Percentiles rank a stretch among this genome's conserved stretches.
Evolutionary conservation across 495 filamentous ascomycete genomes (phyloP).

Genomic region (Penicillium coffeae): DNA sequence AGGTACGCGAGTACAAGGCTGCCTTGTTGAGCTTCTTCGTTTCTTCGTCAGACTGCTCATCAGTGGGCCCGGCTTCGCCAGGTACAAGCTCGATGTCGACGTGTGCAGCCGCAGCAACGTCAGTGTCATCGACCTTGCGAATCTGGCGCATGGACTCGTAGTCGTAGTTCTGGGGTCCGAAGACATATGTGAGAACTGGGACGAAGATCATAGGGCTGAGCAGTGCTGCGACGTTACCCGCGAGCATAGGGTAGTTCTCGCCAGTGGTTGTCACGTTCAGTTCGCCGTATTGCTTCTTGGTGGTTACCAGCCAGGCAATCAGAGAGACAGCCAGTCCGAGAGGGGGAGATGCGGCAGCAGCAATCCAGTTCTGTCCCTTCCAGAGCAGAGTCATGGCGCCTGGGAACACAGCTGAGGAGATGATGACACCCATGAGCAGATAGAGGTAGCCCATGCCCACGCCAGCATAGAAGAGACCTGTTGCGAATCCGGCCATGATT

Average conservation of each 20-base stretch:
- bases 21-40: constrained; percentile 65
- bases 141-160: constrained; percentile 84
- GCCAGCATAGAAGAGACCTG: constrained; percentile 69
- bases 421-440: constrained; percentile 88
- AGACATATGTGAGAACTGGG: constrained; percentile 70
- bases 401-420: constrained; percentile 79
- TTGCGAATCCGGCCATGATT: constrained; percentile 80
- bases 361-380: constrained; percentile 79
- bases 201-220: constrained; percentile 77
- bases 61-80: constrained; percentile 40
- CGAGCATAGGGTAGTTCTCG: constrained; percentile 83
- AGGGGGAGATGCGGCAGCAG: constrained; percentile 67
- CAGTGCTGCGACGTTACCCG: constrained; percentile 78
- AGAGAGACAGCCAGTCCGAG: constrained; percentile 73
- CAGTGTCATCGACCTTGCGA: constrained; percentile 77
- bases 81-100: constrained; percentile 69
- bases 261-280: constrained; percentile 75
- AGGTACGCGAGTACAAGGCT: constrained; percentile 71
- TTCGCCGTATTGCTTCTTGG: constrained; percentile 69
- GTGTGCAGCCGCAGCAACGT: constrained; percentile 63
- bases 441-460: constrained; percentile 76
- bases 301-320: constrained; percentile 87
- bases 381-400: constrained; percentile 78
- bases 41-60: constrained; percentile 53
- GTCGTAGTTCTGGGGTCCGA: constrained; percentile 81